A percentile compares a stretch with the other conserved stretches of the same genome.
phyloP scores from a whole-genome alignment of 2,329 filamentous ascomycete species.

The Zasmidium citrigriseum region DNA sequence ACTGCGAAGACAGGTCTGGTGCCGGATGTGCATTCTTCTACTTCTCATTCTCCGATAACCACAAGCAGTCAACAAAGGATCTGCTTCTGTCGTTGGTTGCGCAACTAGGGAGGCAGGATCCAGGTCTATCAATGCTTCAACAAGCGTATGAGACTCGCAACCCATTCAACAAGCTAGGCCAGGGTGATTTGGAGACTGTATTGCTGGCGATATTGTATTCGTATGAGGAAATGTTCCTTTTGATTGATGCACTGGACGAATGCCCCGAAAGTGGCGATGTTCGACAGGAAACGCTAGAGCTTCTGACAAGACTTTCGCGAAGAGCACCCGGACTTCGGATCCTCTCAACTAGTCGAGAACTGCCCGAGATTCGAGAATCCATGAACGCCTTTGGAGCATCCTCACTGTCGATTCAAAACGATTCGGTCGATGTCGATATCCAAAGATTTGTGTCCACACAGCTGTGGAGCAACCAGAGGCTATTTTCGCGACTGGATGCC shows the following conservation, averaged over 20 bases:
- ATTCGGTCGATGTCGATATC: conserved; percentile 20
- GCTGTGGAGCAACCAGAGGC: conserved; percentile 15
- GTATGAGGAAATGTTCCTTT: conserved; percentile 31
- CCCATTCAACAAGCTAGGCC: conserved; percentile 7
- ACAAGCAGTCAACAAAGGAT: conserved; percentile 22
- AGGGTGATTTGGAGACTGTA: conserved; percentile 24
- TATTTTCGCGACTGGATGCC: conserved; percentile 14
- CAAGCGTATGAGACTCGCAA: conserved; percentile 18
- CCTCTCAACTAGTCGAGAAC: conserved; percentile 27
- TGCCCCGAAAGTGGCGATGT: conserved; percentile 24
- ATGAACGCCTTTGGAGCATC: conserved; percentile 13
- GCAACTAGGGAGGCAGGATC: conserved; percentile 23
- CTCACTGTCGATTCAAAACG: conserved; percentile 8
- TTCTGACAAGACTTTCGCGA: conserved; percentile 16
- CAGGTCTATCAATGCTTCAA: conserved; percentile 20
- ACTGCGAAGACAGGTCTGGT: conserved; percentile 6
- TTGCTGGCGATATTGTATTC: conserved; percentile 14
- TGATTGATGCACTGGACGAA: conserved; percentile 40
- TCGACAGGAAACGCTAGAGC: conserved; percentile 17
- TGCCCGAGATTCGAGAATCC: conserved; percentile 17
- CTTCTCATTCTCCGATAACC: conserved; percentile 27
- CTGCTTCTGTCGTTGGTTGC: conserved; percentile 20
- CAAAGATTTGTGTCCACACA: conserved; percentile 16
- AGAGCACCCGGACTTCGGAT: conserved; percentile 16
- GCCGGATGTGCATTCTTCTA: conserved; percentile 22